phyloP scores from a whole-genome alignment of 2,329 filamentous ascomycete genomes.

The Fusarium abutilonis region DNA sequence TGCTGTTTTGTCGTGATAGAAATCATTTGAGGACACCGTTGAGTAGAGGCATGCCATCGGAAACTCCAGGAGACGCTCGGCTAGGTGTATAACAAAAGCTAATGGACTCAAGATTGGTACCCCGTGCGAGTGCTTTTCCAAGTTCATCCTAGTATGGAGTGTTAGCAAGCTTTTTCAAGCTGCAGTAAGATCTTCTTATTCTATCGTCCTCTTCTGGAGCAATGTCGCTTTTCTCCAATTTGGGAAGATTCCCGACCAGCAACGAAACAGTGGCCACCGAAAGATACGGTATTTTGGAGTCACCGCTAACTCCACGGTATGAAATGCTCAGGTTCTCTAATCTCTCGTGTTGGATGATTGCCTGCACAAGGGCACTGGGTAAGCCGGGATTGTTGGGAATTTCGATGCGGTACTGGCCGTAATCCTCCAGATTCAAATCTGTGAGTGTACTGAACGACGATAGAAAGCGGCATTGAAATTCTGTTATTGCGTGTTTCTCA shows the following conservation, averaged over 20 bases:
- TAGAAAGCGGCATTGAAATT: constrained; percentile 12
- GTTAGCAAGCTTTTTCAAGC: background rate
- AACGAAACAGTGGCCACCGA: constrained; percentile 10
- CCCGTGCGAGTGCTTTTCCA: constrained; percentile 13
- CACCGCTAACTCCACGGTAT: background rate
- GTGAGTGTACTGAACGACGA: constrained; percentile 25
- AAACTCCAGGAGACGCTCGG: background rate
- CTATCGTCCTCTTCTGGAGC: constrained; percentile 15
- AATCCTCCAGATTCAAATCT: constrained; percentile 4
- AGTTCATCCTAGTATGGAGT: constrained; percentile 9
- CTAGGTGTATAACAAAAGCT: constrained; percentile 6
- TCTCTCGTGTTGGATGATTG: constrained; percentile 21
- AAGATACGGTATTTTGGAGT: constrained; percentile 18
- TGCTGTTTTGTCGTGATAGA: background rate
- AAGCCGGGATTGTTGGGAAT: constrained; percentile 15
- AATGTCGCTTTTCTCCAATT: constrained; percentile 18
- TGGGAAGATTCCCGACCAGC: constrained; percentile 15
- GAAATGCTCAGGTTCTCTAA: constrained; percentile 17
- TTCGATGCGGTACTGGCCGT: background rate
- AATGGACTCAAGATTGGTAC: constrained; percentile 5
- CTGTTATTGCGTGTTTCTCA: background rate
- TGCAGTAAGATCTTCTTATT: background rate
- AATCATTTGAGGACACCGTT: constrained; percentile 6
- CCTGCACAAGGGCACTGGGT: constrained; percentile 5
- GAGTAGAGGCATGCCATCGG: background rate